phyloP scores from a whole-genome alignment of 202 grass and related monocot genomes.

The Brachypodium distachyon region DNA sequence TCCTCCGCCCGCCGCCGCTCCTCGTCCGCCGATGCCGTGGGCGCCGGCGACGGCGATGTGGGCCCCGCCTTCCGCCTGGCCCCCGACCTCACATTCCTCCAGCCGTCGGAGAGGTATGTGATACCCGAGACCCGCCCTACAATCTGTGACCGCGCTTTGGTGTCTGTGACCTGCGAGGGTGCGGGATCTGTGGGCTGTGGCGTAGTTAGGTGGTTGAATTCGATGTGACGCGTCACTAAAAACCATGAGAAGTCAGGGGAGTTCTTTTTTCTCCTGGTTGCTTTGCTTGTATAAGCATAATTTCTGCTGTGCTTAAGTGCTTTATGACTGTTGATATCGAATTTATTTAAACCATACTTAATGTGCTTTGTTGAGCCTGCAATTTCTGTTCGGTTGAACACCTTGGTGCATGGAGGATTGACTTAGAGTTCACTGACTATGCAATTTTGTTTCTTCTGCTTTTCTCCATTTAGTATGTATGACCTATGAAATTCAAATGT shows the following conservation, averaged over 20 bases:
- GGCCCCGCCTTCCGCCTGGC: conserved; percentile 76
- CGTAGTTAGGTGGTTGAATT: background rate
- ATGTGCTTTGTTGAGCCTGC: background rate
- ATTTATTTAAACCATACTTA: background rate
- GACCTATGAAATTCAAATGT: background rate
- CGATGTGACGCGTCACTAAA: background rate
- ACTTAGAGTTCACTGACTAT: background rate
- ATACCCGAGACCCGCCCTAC: background rate
- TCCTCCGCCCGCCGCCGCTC: conserved; percentile 12
- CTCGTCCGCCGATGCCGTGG: conserved; percentile 13
- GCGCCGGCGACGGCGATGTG: conserved; percentile 1
- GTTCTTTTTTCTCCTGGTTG: background rate
- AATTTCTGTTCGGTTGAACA: background rate
- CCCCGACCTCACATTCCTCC: conserved; percentile 84
- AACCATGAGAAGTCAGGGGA: background rate
- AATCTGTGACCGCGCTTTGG: background rate
- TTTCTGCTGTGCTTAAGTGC: background rate
- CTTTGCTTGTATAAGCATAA: background rate
- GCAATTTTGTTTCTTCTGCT: background rate
- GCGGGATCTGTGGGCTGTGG: conserved; percentile 9
- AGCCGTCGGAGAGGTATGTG: conserved; percentile 75
- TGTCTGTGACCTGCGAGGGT: background rate
- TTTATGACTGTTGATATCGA: background rate
- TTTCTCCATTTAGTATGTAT: background rate
- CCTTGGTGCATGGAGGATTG: background rate